Percentiles rank a stretch among this genome's conserved stretches.
phyloP scores from a whole-genome alignment of 805 yeast genomes.

The Cyberlindnera sargentensis region DNA sequence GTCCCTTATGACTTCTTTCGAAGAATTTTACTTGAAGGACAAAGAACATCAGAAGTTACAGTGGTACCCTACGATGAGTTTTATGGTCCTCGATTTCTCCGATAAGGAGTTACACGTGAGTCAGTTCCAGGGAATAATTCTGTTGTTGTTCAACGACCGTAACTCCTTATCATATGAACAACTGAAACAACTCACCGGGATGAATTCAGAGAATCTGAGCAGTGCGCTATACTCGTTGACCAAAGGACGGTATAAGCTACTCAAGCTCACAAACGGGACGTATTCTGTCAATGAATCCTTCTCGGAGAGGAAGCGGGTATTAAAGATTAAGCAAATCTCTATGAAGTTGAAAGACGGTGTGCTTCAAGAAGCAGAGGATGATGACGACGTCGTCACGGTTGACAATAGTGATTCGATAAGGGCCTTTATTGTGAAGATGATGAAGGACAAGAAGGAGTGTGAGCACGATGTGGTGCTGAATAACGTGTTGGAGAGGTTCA shows the following conservation, averaged over 20 bases:
- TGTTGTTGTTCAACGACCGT: slow-evolving; percentile 15
- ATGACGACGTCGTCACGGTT: not conserved
- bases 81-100: slow-evolving; percentile 13
- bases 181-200: slow-evolving; percentile 5
- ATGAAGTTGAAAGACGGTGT: slow-evolving; percentile 14
- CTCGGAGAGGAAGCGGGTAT: slow-evolving; percentile 7
- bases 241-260: slow-evolving; percentile 15
- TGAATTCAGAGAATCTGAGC: slow-evolving; percentile 13
- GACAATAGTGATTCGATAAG: slow-evolving; percentile 8
- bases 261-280: slow-evolving; percentile 8
- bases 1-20: slow-evolving; percentile 3
- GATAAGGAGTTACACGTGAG: slow-evolving; percentile 15
- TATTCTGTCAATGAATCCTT: slow-evolving; percentile 14
- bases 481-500: slow-evolving; percentile 4
- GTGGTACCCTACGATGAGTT: slow-evolving; percentile 19
- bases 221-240: slow-evolving; percentile 20
- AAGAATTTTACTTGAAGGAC: slow-evolving; percentile 8
- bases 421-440: slow-evolving; percentile 16
- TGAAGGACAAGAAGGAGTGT: slow-evolving; percentile 12
- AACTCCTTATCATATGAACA: slow-evolving; percentile 11
- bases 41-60: slow-evolving; percentile 7
- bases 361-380: slow-evolving; percentile 6
- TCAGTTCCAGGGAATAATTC: slow-evolving; percentile 15
- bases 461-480: slow-evolving; percentile 11
- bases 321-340: slow-evolving; percentile 15